Conservation (phyloP, 2,329 filamentous ascomycete genomes). For the Leptographium procerum region DNA sequence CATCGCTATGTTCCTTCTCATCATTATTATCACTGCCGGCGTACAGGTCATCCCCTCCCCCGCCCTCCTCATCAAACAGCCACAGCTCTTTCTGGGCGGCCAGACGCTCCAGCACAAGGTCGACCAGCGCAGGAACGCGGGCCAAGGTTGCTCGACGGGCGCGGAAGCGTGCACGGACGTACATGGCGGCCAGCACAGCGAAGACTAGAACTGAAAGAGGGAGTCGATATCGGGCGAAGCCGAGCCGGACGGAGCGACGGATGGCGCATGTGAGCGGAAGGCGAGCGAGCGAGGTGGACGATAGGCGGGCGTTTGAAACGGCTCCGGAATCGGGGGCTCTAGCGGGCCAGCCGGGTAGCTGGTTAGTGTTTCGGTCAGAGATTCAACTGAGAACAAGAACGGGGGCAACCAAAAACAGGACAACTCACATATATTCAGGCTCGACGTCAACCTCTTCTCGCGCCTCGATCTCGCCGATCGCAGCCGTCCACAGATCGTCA, state of each 20-base stretch:
- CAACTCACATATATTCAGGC: slow-evolving; percentile 40
- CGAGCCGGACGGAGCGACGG: slow-evolving; percentile 66
- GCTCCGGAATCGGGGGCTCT: slow-evolving; percentile 57
- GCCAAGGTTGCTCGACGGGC: slow-evolving; percentile 54
- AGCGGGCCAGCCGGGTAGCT: slow-evolving; percentile 62
- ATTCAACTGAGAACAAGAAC: not conserved
- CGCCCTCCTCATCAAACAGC: slow-evolving; percentile 30
- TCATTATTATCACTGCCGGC: not conserved
- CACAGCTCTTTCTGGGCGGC: slow-evolving; percentile 75
- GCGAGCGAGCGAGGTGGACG: slow-evolving; percentile 81
- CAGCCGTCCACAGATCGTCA: slow-evolving; percentile 71
- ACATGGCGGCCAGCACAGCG: slow-evolving; percentile 39
- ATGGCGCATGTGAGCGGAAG: slow-evolving; percentile 76
- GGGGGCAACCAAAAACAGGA: slow-evolving; percentile 6
- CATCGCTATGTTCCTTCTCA: not conserved
- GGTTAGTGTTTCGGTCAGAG: slow-evolving; percentile 57
- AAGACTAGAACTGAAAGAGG: slow-evolving; percentile 58
- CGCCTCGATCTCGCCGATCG: slow-evolving; percentile 58
- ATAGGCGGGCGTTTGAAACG: slow-evolving; percentile 54
- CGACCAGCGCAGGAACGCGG: slow-evolving; percentile 72
- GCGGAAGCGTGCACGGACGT: slow-evolving; percentile 52
- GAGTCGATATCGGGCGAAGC: slow-evolving; percentile 79
- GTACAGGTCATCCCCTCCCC: slow-evolving; percentile 41
- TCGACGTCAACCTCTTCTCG: slow-evolving; percentile 49
- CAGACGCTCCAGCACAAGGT: slow-evolving; percentile 72